These are phyloP conservation scores for Ophiocordyceps camponoti-leonardi DNA, from an alignment of 2,329 filamentous ascomycete species.

Conservation along the genomic window DNA sequence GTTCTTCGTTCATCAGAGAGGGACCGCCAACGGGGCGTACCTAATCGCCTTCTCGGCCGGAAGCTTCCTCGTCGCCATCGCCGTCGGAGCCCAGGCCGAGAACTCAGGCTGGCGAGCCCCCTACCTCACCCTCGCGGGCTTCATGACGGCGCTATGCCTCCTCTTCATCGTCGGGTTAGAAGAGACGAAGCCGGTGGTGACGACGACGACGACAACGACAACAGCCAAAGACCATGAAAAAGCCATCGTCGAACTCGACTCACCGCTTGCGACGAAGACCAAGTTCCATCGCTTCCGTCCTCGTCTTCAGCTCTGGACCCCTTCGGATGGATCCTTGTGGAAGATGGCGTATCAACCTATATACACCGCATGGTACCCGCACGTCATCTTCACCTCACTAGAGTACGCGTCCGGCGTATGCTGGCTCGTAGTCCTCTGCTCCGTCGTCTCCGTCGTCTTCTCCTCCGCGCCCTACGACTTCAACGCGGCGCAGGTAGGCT, in stretches of 20 bases:
- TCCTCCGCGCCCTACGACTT: slow-evolving; percentile 15
- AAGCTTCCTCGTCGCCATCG: slow-evolving; percentile 14
- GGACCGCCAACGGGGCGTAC: slow-evolving; percentile 14
- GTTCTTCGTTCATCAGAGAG: slow-evolving; percentile 16
- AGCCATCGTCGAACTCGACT: no score
- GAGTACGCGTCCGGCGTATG: slow-evolving; percentile 19
- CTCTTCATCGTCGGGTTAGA: slow-evolving; percentile 8
- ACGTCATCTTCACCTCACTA: slow-evolving; percentile 19
- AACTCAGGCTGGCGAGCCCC: slow-evolving; percentile 9
- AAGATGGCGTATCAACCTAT: slow-evolving; percentile 6
- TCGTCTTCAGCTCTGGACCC: slow-evolving; percentile 4
- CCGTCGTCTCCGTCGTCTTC: slow-evolving; percentile 16
- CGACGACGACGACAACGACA: no score
- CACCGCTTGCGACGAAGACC: no score
- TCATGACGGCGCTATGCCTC: background rate
- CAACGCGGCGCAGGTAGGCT: slow-evolving; percentile 9
- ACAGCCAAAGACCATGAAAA: no score
- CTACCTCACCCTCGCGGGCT: slow-evolving; percentile 6
- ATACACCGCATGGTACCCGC: slow-evolving; percentile 13
- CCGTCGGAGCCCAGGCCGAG: slow-evolving; percentile 10
- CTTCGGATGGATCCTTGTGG: slow-evolving; percentile 5
- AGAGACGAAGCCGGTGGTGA: slow-evolving; percentile 11
- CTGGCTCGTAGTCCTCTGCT: slow-evolving; percentile 15
- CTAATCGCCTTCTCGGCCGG: slow-evolving; percentile 14
- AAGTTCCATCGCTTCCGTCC: background rate